These are phyloP conservation scores for Pythium plurisporium DNA, from an alignment of 352 stramenopile species.

Conservation along the genomic window DNA sequence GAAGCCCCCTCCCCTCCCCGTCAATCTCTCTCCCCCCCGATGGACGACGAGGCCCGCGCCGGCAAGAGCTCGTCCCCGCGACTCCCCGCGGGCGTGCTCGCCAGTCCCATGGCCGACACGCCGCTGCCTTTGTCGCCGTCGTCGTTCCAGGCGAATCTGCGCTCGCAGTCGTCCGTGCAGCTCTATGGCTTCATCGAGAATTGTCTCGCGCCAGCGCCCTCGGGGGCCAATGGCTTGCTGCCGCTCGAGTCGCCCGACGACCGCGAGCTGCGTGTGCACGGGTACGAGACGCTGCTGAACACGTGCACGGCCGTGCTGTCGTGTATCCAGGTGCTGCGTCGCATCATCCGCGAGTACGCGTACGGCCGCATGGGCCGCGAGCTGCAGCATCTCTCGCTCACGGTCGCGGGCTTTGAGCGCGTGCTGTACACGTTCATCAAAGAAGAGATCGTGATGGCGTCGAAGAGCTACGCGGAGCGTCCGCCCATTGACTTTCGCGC, in stretches of 20 bases:
- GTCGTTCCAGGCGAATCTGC: conserved; percentile 29
- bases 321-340: conserved; percentile 67
- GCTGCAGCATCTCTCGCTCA: conserved; percentile 83
- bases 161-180: conserved; percentile 81
- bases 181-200: conserved; percentile 80
- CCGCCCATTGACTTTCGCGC: conserved; percentile 65
- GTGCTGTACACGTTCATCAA: conserved; percentile 88
- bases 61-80: conserved; percentile 6
- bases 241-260: conserved; percentile 54
- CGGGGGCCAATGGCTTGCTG: conserved; percentile 12
- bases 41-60: background rate
- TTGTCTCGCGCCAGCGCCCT: conserved; percentile 29
- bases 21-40: background rate
- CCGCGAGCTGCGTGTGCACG: conserved; percentile 58
- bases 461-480: conserved; percentile 48
- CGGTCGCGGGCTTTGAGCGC: conserved; percentile 78
- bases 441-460: conserved; percentile 80
- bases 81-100: background rate
- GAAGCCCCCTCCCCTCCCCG: background rate
- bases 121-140: conserved; percentile 11
- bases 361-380: conserved; percentile 78
- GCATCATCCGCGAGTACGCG: conserved; percentile 84
- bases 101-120: too few relatives aligned
- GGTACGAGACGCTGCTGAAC: conserved; percentile 71
- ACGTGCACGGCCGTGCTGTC: conserved; percentile 67